Evolutionary conservation across 2,329 filamentous ascomycete species (phyloP), one percentile per base, ranked within the genome.

Genomic region (Graphium sp.): DNA sequence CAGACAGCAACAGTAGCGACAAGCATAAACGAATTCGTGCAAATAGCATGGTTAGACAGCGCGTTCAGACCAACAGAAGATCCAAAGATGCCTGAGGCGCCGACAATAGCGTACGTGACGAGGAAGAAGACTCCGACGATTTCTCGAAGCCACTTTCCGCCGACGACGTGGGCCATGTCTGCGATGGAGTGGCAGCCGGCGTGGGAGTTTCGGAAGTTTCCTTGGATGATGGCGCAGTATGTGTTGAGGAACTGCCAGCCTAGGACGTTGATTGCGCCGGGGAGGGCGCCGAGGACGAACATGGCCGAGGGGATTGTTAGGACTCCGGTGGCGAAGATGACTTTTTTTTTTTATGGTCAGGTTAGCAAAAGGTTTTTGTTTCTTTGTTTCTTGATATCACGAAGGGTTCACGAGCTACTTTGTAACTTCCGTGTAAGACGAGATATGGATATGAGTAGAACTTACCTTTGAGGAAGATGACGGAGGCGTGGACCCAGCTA

Each of bases 41-140:
- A 76, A 4, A 61, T 49, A 4, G 59, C 60, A 38, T 74, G 68
- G 18, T 54, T 51, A 0, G 64, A 69, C 2, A 75, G 50, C 1
- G 67, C 64, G 38, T 76, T 75, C 29, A 75, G 48, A 0, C 58
- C 69, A 1, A 64, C 64, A 0, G 66, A 66, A 2, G 70, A 57
- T 9, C 65, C 66, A 20, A 74, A 53, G 34, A 75, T 68, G 5
- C 69, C 67, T 5, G 60, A 62, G 2, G 58, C 66, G 7, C 58
- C 55, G 20, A 61, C 60, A 10, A 74, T 59, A 22, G 70, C 54
- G 33, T 67, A 72, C 4, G 62, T 64, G 6, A 71, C 45, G 11
- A 72, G 55, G 44, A 73, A 74, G 3, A 74, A 42, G 1, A 58
- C 39, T 0, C 69, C 68, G 7, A 56, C 53, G 1, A 73, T 24